A percentile compares a stretch with the other conserved stretches of the same genome.
Conservation (phyloP, 1,284 basidiomycete species). For the Tilletia walkeri region DNA sequence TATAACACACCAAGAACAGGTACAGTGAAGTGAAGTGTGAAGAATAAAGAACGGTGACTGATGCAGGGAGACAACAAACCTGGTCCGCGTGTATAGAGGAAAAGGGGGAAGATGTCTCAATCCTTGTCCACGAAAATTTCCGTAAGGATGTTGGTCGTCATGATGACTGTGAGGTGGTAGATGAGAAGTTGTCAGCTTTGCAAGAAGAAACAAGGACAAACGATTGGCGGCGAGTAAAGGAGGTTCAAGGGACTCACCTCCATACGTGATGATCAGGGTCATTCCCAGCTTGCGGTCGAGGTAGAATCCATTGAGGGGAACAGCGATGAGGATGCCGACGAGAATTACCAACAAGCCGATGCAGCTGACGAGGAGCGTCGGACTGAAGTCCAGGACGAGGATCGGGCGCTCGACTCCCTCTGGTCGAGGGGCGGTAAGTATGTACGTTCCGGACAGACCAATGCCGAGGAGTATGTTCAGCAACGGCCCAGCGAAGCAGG, state of each 20-base stretch:
- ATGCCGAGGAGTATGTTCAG: constrained; percentile 91
- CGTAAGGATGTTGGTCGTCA: constrained; percentile 41
- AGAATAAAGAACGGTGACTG: no score
- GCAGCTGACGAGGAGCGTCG: constrained; percentile 78
- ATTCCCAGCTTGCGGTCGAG: constrained; percentile 77
- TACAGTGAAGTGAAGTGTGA: no score
- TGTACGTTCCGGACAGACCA: constrained; percentile 67
- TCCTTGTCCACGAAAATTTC: constrained; percentile 31
- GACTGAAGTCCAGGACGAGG: constrained; percentile 67
- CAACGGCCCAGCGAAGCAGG: constrained; percentile 92
- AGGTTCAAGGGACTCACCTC: not conserved
- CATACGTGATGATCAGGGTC: constrained; percentile 72
- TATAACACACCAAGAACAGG: no score
- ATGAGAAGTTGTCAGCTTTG: not conserved
- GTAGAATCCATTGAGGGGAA: constrained; percentile 78
- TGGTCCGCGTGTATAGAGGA: not conserved
- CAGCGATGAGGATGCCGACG: constrained; percentile 73
- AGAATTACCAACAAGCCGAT: constrained; percentile 75
- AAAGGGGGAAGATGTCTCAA: constrained; percentile 3
- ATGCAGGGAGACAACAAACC: no score
- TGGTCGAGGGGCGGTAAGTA: constrained; percentile 20
- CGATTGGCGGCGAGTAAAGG: not conserved
- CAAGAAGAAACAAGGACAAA: not conserved
- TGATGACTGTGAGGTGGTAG: constrained; percentile 27
- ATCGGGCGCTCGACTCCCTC: constrained; percentile 10